These are phyloP conservation scores for Yarrowia porcina DNA, from an alignment of 805 yeast species.

Conservation along the genomic window DNA sequence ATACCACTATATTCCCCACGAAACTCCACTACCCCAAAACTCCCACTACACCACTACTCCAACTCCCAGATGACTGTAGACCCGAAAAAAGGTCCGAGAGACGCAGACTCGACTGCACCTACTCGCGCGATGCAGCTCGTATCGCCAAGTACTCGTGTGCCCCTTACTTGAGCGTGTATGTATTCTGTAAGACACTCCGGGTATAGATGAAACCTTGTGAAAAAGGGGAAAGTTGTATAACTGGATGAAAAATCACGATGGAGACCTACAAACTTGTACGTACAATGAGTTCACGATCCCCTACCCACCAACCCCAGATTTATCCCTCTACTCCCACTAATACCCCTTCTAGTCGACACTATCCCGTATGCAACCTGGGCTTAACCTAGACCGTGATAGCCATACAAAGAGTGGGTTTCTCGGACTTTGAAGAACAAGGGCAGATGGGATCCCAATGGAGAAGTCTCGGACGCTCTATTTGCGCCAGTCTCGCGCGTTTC, in stretches of 20 bases:
- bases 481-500: not conserved
- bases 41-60: no score
- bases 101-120: not conserved
- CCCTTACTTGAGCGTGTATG: no score
- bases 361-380: not conserved
- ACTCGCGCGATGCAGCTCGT: not conserved
- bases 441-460: not conserved
- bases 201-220: no score
- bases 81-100: not conserved
- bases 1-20: no score
- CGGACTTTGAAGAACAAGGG: not conserved
- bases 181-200: not conserved
- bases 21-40: no score
- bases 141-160: conserved; percentile 2
- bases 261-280: not conserved
- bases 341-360: not conserved
- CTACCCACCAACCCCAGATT: no score
- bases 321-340: no score
- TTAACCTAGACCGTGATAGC: not conserved
- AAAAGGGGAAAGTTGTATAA: not conserved
- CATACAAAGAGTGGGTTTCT: not conserved
- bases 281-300: no score
- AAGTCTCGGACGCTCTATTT: not conserved
- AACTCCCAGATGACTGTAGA: not conserved
- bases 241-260: not conserved